Percentiles rank a stretch among this genome's conserved stretches.
Conservation (phyloP, 1,284 basidiomycete genomes). For the Sanguinoderma infundibulare region DNA sequence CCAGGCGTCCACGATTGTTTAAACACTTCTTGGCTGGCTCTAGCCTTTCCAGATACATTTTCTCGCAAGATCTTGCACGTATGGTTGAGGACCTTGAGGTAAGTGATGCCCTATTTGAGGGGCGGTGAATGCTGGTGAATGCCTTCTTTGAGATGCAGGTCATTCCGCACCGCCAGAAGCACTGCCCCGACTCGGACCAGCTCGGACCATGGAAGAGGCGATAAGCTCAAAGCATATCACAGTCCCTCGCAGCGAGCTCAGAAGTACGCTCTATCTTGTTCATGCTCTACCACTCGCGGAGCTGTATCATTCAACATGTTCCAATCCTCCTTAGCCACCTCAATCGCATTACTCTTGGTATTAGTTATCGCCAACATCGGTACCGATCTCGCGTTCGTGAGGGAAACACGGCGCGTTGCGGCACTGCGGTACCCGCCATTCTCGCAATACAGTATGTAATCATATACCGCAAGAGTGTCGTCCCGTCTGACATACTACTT, state of each 20-base stretch:
- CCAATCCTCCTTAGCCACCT: neutral
- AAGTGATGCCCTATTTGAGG: neutral
- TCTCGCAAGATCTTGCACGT: no score
- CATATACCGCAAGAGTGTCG: neutral
- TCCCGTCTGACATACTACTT: neutral
- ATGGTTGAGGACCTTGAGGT: no score
- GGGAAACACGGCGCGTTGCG: neutral
- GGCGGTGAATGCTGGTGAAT: no score
- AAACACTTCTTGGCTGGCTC: no score
- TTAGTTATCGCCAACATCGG: neutral
- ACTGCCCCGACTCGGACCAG: no score
- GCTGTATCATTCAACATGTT: neutral
- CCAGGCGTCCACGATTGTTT: no score
- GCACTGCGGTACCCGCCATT: slow-evolving; percentile 7
- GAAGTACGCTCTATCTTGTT: no score
- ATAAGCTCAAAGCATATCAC: no score
- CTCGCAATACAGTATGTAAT: slow-evolving; percentile 6
- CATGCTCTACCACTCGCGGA: neutral
- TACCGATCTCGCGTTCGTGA: slow-evolving; percentile 1
- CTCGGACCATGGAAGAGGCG: no score
- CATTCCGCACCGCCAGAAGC: neutral
- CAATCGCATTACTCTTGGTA: neutral
- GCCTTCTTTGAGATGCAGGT: neutral
- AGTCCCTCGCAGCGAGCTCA: no score
- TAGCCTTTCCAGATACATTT: no score